These are phyloP conservation scores for Pelargonium myrrhifolium DNA, from an alignment of 441 rosid genomes.

Conservation along the genomic window DNA sequence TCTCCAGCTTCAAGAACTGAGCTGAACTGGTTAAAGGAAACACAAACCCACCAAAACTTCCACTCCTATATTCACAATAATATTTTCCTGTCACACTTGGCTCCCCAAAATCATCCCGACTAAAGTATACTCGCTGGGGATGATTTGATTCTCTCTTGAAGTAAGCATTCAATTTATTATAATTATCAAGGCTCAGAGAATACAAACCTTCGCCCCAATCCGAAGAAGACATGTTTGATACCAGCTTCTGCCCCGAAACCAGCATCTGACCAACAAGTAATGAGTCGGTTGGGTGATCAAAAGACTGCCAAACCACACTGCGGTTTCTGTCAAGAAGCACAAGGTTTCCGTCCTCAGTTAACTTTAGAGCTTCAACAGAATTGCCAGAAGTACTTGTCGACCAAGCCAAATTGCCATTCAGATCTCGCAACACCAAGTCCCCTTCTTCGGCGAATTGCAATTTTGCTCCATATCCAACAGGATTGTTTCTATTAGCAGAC, in stretches of 20 bases:
- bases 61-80: not conserved
- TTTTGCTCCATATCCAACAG: slow-evolving; percentile 5
- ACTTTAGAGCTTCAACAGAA: slow-evolving; percentile 16
- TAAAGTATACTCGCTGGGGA: too few species aligned
- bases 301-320: slow-evolving; percentile 18
- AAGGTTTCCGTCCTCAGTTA: slow-evolving; percentile 19
- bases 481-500: slow-evolving; percentile 20
- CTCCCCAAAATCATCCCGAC: too few species aligned
- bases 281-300: slow-evolving; percentile 16
- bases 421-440: slow-evolving; percentile 18
- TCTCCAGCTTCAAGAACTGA: slow-evolving; percentile 15
- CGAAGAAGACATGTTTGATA: slow-evolving; percentile 6
- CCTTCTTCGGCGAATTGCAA: slow-evolving; percentile 12
- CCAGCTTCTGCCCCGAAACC: slow-evolving; percentile 5
- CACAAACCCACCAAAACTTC: not conserved
- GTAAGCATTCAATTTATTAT: too few species aligned
- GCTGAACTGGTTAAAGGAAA: slow-evolving; percentile 1
- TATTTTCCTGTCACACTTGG: too few species aligned
- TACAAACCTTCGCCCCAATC: slow-evolving; percentile 14
- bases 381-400: slow-evolving; percentile 15
- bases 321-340: slow-evolving; percentile 13
- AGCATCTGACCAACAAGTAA: slow-evolving; percentile 20
- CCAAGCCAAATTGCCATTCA: slow-evolving; percentile 13
- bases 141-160: too few species aligned
- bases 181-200: slow-evolving; percentile 11